Base-by-base conservation (phyloP, 305 asterid genomes). In the Andrographis paniculata region DNA sequence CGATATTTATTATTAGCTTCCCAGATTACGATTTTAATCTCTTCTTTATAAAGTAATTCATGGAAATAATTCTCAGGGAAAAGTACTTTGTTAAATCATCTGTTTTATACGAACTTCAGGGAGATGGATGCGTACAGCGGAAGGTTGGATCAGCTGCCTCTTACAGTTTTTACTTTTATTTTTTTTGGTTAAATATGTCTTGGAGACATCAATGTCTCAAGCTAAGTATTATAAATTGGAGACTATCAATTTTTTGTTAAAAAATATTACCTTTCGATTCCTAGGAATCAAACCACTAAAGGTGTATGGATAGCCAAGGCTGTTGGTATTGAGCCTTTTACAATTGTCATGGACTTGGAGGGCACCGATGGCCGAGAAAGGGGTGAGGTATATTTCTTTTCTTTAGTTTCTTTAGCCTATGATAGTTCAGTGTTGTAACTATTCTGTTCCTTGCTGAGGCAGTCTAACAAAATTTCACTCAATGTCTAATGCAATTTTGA, bases 341-440 rank as follows among this genome's bases (percentile, higher is more conserved):
- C 83, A n/a, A 47, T 77, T 27, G 75, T 74, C 59, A 77, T 80
- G 73, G 92, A 80, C 53, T 67, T 77, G 76, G 86, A 80, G 75
- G 86, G 92, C 22, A 80, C 92, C n/a, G 86, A 80, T 72, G 78
- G 83, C 48, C 53, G 86, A 7, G 92, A 77, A 73, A 74, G 92
- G 79, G 86, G 92, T 27, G 80, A 80, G 86, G 92, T 80, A 60
- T 21, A 21, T 41, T 31, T 37, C 17, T n/a, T 33, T 18, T 14
- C 13, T 35, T 22, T 7, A 15, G 10, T 44, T 44, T 48, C 24
- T 12, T 48, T 47, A 35, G 15, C 16, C 28, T 22, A 21, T 47
- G 61, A 5, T 44, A 1, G 30, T 49, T 10, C 5, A 8, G 35
- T 20, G 1, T 17, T 0, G 16, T 41, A 37, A 18, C 4, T 19